These are phyloP conservation scores for Cymbidium sinense DNA, from an alignment of 106 monocot genomes.

Conservation along the genomic window DNA sequence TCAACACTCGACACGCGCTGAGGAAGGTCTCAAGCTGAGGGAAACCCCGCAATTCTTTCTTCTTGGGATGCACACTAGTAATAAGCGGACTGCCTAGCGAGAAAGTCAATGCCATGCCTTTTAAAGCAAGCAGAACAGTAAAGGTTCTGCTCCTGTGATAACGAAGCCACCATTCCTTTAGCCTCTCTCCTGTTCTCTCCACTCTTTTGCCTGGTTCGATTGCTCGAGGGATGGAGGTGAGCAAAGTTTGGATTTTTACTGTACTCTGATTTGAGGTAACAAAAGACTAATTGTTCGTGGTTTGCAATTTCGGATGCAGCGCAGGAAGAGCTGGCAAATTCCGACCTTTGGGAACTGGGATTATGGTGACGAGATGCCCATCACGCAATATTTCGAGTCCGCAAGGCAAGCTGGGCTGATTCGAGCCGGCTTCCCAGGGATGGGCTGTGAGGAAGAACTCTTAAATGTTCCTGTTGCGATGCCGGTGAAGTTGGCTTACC, in stretches of 20 bases:
- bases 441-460: slow-evolving; percentile 7
- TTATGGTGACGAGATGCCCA: slow-evolving; percentile 20
- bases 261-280: not conserved
- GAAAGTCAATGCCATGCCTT: not conserved
- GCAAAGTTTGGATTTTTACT: not conserved
- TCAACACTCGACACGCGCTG: not conserved
- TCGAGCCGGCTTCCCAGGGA: not conserved
- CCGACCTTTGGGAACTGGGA: slow-evolving; percentile 34
- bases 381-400: slow-evolving; percentile 26
- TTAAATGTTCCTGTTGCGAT: slow-evolving; percentile 14
- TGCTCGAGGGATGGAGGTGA: slow-evolving; percentile 8
- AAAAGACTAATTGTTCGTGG: not conserved
- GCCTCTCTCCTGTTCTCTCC: not conserved
- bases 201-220: no score
- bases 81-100: not conserved
- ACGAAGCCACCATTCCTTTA: not conserved
- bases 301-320: not conserved
- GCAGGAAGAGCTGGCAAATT: slow-evolving; percentile 18
- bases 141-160: not conserved
- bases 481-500: not conserved
- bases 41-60: not conserved
- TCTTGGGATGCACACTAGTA: slow-evolving; percentile 1
- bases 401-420: slow-evolving; percentile 24
- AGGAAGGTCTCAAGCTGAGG: not conserved
- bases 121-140: not conserved